Evolutionary conservation across 352 stramenopile genomes (phyloP).

Genomic region (Phytopythium vexans): DNA sequence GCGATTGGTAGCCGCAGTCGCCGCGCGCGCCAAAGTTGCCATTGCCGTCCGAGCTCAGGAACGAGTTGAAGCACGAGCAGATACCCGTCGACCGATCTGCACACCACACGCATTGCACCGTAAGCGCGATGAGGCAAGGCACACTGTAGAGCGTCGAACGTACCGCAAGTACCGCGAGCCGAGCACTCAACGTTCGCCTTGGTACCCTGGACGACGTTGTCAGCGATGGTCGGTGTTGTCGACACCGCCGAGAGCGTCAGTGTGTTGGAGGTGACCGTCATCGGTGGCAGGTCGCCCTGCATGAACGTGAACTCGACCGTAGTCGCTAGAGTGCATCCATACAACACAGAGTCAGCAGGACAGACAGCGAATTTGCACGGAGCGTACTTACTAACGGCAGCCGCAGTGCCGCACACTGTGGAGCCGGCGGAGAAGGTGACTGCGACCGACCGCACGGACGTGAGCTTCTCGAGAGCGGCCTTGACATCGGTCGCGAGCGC

Average conservation of each 20-base stretch:
- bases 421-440: slow-evolving; percentile 44
- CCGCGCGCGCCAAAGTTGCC: slow-evolving; percentile 77
- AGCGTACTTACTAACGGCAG: slow-evolving; percentile 32
- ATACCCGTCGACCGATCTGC: slow-evolving; percentile 57
- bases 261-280: slow-evolving; percentile 30
- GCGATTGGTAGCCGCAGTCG: slow-evolving; percentile 89
- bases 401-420: slow-evolving; percentile 32
- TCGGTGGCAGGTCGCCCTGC: slow-evolving; percentile 50
- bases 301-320: slow-evolving; percentile 69
- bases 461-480: slow-evolving; percentile 48
- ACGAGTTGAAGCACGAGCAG: slow-evolving; percentile 75
- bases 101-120: background rate
- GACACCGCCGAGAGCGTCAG: slow-evolving; percentile 34
- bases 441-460: slow-evolving; percentile 43
- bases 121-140: background rate
- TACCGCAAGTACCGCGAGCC: slow-evolving; percentile 67
- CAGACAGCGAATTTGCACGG: background rate
- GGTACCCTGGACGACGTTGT: slow-evolving; percentile 47
- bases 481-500: slow-evolving; percentile 37
- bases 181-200: slow-evolving; percentile 83
- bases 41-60: slow-evolving; percentile 68
- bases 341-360: background rate
- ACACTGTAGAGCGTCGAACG: background rate
- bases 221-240: slow-evolving; percentile 21
- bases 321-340: slow-evolving; percentile 21